phyloP scores from a whole-genome alignment of 2,329 filamentous ascomycete species.

The Beauveria brongniartii region DNA sequence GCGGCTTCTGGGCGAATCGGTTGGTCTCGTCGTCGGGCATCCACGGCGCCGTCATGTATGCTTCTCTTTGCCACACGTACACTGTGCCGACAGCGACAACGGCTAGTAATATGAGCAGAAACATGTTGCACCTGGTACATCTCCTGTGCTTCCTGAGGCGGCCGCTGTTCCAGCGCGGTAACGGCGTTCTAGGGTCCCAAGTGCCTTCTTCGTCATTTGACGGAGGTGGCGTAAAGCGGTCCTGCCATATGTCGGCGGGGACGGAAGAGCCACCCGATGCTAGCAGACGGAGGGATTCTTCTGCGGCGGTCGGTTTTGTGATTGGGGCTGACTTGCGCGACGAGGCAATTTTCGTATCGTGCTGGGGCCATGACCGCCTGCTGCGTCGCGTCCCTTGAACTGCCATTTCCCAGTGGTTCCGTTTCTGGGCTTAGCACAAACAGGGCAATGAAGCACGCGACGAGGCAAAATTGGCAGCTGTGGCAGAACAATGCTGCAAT shows the following conservation, averaged over 20 bases:
- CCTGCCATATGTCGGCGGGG: neutral
- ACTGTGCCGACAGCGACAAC: slow-evolving; percentile 12
- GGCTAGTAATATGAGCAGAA: neutral
- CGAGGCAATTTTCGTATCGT: neutral
- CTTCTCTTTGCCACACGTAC: slow-evolving; percentile 38
- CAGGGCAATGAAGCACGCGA: slow-evolving; percentile 9
- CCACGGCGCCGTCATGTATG: slow-evolving; percentile 37
- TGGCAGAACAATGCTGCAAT: neutral
- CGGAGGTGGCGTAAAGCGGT: neutral
- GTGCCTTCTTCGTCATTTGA: neutral
- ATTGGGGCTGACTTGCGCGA: neutral
- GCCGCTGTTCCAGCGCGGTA: neutral
- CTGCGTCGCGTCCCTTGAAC: neutral
- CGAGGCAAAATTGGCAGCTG: neutral
- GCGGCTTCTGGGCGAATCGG: slow-evolving; percentile 40
- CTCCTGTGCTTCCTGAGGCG: neutral
- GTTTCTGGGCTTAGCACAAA: neutral
- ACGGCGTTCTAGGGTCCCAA: neutral
- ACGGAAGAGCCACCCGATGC: neutral
- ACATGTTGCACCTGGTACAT: neutral
- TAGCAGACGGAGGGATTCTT: neutral
- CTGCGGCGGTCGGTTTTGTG: neutral
- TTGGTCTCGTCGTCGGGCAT: slow-evolving; percentile 37
- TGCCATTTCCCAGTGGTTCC: neutral
- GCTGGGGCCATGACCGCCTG: neutral